Percentiles rank a stretch among this genome's conserved stretches.
Conservation (phyloP, 208 protist species). For the Wallacemonas sp. region DNA sequence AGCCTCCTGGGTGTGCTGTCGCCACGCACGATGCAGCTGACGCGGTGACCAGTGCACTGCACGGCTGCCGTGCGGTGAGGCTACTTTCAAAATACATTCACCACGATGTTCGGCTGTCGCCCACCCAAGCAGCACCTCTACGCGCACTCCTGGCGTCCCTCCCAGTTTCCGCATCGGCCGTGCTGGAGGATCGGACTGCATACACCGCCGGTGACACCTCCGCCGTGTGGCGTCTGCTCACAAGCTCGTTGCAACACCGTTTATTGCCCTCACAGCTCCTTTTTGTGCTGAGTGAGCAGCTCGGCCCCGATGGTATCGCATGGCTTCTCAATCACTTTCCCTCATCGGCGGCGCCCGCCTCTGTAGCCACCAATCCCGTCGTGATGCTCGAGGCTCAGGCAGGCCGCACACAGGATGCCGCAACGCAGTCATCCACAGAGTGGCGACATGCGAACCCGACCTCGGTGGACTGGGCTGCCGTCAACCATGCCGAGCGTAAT, state of each 20-base stretch:
- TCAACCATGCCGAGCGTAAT: too few relatives aligned
- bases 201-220: background rate
- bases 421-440: too few relatives aligned
- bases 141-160: background rate
- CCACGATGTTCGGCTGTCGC: background rate
- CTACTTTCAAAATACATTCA: background rate
- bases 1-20: background rate
- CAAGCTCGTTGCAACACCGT: background rate
- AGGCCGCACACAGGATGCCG: background rate
- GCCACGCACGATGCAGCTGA: background rate
- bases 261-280: slow-evolving; percentile 27
- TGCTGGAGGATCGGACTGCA: background rate
- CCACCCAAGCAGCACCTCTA: background rate
- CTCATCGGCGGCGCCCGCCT: background rate
- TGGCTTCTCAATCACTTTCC: slow-evolving; percentile 1
- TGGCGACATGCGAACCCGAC: too few relatives aligned
- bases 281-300: slow-evolving; percentile 34
- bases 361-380: background rate
- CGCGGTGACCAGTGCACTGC: background rate
- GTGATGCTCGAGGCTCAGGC: background rate
- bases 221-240: background rate
- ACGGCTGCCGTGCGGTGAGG: background rate
- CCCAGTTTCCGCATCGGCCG: slow-evolving; percentile 4
- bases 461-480: too few relatives aligned
- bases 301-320: slow-evolving; percentile 14